Conservation (phyloP, 208 protist genomes). For the Trypanosoma melophagium region DNA sequence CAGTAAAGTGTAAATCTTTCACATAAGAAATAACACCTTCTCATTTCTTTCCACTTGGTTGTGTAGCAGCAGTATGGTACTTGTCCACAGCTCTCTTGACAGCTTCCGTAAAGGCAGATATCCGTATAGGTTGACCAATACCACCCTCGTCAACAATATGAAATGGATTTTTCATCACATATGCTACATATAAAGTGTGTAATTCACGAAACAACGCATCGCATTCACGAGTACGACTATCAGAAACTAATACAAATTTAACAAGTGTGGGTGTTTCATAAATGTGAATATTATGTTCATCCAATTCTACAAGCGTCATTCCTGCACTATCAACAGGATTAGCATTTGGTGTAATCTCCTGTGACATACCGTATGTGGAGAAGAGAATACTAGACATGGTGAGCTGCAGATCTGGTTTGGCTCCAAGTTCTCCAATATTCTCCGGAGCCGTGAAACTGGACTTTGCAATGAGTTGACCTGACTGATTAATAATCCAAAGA, state of each 20-base stretch:
- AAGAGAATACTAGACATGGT: conserved; percentile 85
- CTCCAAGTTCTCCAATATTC: conserved; percentile 76
- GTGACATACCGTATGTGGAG: conserved; percentile 83
- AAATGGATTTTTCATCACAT: conserved; percentile 84
- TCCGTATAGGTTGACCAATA: conserved; percentile 84
- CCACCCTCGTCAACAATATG: conserved; percentile 82
- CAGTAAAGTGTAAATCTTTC: no score
- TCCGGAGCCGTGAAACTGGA: conserved; percentile 63
- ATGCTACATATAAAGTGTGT: conserved; percentile 70
- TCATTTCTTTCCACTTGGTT: background rate
- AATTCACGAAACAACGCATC: conserved; percentile 61
- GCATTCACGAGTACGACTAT: conserved; percentile 62
- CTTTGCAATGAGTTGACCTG: conserved; percentile 82
- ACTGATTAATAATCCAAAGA: conserved; percentile 86
- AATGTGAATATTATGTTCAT: conserved; percentile 87
- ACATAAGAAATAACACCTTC: background rate
- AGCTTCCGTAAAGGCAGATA: conserved; percentile 74
- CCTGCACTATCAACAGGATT: conserved; percentile 78
- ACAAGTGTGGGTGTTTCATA: conserved; percentile 79
- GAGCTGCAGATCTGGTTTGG: conserved; percentile 78
- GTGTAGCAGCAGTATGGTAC: conserved; percentile 32
- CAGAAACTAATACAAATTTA: conserved; percentile 78
- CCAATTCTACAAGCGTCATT: conserved; percentile 81
- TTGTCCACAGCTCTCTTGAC: conserved; percentile 42
- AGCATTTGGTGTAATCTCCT: conserved; percentile 80